Percentiles rank a stretch among this genome's conserved stretches.
phyloP scores from a whole-genome alignment of 257 asterid genomes.

The Scutellaria minor region DNA sequence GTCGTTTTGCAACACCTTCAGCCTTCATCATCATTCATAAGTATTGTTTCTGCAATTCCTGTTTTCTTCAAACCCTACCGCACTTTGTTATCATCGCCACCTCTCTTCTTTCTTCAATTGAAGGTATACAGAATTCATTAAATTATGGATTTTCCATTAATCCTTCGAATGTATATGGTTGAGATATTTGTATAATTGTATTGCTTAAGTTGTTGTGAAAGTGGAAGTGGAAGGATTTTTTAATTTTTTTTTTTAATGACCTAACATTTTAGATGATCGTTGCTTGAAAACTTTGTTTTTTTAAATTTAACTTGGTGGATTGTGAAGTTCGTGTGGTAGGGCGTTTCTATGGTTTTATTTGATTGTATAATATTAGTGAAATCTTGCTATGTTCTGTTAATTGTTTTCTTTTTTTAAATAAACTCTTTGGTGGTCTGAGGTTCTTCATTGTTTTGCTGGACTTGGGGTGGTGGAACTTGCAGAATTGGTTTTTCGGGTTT shows the following conservation, averaged over 20 bases:
- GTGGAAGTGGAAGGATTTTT: neutral
- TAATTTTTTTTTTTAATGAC: neutral
- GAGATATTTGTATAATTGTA: neutral
- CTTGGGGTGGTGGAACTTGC: conserved; percentile 5
- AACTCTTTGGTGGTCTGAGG: neutral
- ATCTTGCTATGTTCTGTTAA: neutral
- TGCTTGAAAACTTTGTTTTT: neutral
- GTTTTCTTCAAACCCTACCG: conserved; percentile 35
- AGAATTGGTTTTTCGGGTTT: conserved; percentile 3
- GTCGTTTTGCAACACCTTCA: conserved; percentile 21
- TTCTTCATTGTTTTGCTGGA: conserved; percentile 16
- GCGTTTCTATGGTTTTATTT: neutral
- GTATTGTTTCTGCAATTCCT: neutral
- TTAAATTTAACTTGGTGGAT: neutral
- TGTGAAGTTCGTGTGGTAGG: neutral
- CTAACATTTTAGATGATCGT: conserved; percentile 1
- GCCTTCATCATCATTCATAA: neutral
- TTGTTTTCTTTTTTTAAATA: neutral
- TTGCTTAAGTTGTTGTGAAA: neutral
- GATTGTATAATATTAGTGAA: conserved; percentile 10
- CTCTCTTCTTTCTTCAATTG: conserved; percentile 1
- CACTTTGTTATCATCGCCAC: conserved; percentile 10
- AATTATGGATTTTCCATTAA: neutral
- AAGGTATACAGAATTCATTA: conserved; percentile 22
- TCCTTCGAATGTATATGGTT: neutral